Base-by-base conservation (phyloP, 163 green algal genomes). In the Volvox carteri region DNA sequence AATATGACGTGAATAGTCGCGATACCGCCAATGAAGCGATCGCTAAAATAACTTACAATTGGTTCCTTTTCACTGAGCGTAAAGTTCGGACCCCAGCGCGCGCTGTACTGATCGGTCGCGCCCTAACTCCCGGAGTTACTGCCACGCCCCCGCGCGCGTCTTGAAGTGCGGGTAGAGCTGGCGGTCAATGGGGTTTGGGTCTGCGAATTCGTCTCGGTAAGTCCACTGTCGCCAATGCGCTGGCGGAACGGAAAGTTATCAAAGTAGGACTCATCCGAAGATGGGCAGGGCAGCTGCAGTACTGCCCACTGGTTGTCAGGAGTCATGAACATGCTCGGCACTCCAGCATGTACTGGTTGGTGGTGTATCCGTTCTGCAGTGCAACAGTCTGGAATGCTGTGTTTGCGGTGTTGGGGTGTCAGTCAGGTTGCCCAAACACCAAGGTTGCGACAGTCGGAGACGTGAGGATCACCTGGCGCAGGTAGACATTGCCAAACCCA, bases 381-480 rank as follows among this genome's bases (percentile, higher is more conserved):
- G 37, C 68, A 78, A 78, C 68, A 78, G 14, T 78, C 35, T 78
- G 68, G 37, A 78, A 78, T 78, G 33, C 68, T 78, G 68, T 78
- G 68, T 78, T 78, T 78, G 68, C 68, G 68, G 68, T 78, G 68
- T 54, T 78, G 68, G 68, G 68, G 68, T 78, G 68, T 78, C 68
- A 33, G 33, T 78, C 68, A 78, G 68, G 68, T 78, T 78, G 68
- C 50, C 50, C 50, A 58, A 58, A 16, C 50, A 58, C 50, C 50
- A 12, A 58, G 50, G 50, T 58, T 58, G 68, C 68, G 68, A 78
- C 68, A 78, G 68, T 42, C 68, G 14, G 65, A 75, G 68, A 78
- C 37, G 37, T 78, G 68, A 78, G 68, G 68, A 78, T 78, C 68
- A 78, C 68, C 68, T 78, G 68, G 68, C 35, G 68, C 68, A 78